Percentiles rank a stretch among this genome's conserved stretches.
Evolutionary conservation across 257 asterid species (phyloP).

Genomic region (Cruciata laevipes): DNA sequence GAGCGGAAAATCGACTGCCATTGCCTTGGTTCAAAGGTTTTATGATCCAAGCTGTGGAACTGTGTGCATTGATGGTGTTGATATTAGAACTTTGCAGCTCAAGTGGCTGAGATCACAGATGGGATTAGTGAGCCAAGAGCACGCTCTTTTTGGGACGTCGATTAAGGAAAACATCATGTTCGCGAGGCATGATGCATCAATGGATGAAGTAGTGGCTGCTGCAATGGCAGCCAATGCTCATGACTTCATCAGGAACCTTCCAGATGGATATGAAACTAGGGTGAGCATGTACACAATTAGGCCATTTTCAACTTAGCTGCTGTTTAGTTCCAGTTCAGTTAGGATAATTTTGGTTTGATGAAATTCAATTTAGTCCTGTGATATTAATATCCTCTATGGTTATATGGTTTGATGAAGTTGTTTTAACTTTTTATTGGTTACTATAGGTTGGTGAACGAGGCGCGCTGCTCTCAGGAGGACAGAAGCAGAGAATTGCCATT

Average conservation of each 20-base stretch:
- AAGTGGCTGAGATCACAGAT: slow-evolving; percentile 72
- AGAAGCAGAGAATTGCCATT: slow-evolving; percentile 82
- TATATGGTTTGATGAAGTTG: neutral
- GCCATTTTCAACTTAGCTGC: neutral
- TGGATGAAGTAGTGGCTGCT: slow-evolving; percentile 71
- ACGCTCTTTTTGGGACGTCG: slow-evolving; percentile 76
- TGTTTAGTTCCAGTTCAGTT: too few species aligned
- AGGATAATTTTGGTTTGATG: neutral
- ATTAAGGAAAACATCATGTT: slow-evolving; percentile 64
- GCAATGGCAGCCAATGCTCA: slow-evolving; percentile 88
- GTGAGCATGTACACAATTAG: slow-evolving; percentile 23
- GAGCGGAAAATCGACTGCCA: slow-evolving; percentile 79
- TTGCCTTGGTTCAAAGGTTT: slow-evolving; percentile 63
- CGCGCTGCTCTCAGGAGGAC: slow-evolving; percentile 77
- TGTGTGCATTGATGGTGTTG: slow-evolving; percentile 59
- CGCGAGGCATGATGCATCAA: slow-evolving; percentile 62
- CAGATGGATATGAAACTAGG: slow-evolving; percentile 77
- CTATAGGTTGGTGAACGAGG: slow-evolving; percentile 78
- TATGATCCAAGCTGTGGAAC: slow-evolving; percentile 55
- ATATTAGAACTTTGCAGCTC: slow-evolving; percentile 46
- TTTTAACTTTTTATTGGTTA: neutral
- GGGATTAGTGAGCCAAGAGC: slow-evolving; percentile 92
- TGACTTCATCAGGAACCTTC: slow-evolving; percentile 66
- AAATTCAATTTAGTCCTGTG: neutral
- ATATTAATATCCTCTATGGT: neutral